Evolutionary conservation across 2,329 filamentous ascomycete species (phyloP), one percentile per base, ranked within the genome.

Genomic region (Pyrenochaeta sp.): DNA sequence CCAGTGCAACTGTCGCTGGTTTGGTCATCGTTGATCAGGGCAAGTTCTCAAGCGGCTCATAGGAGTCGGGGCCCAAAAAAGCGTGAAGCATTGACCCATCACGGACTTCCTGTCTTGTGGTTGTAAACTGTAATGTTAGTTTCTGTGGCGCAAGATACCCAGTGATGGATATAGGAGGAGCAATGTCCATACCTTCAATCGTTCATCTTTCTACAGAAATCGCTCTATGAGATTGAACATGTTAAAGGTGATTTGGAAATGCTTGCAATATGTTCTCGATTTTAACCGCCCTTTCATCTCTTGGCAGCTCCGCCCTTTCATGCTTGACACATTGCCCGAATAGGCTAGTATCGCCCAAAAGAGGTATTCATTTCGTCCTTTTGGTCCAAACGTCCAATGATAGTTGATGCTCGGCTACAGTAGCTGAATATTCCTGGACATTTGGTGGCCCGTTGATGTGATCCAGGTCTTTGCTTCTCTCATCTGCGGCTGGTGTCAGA

Each of bases 1-100:
- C 88, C 2, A 91, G 88, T 67, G 93, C 92, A 15, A 87, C 67
- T 54, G 72, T 77, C 40, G 74, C 74, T 36, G 74, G 74, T 42
- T 84, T 96, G 76, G 82, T 96, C 58, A 85, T 75, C 37, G 71
- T 68, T n/a, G 70, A 76, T 49, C 72, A 75, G 56, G 67, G 64
- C 48, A 69, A 59, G 45, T 71, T 71, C 53, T 69, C 65, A 13
- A 64, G 64, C 50, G 62, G 61, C 46, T 22, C 44, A 22, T 71
- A 69, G 53, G 52, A 48, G 40, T 9, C 25, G 25, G 4, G n/a
- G 34, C 25, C 40, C n/a, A 22, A 53, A 46, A 56, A 36, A 48
- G 19, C 34, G 8, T 34, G 49, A 34, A 42, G 40, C 27, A 34
- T 53, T 52, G 43, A 44, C 10, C 50, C 60, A 47, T 45, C 30